Evolutionary conservation across 495 filamentous ascomycete genomes (phyloP).

Genomic region (Aspergillus affinis): DNA sequence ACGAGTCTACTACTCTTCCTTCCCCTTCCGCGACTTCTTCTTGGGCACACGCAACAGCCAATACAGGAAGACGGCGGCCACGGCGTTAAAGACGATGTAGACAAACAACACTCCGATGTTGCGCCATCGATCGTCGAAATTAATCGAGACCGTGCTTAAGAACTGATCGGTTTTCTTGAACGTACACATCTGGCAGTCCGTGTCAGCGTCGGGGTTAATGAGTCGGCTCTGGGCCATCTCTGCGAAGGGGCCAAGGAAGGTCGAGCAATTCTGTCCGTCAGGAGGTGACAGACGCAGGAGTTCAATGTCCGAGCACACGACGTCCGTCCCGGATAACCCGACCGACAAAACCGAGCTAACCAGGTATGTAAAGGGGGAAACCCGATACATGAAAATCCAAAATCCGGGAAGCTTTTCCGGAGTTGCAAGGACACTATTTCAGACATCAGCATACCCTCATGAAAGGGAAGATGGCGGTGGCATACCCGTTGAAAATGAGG

Average conservation of each 20-base stretch:
- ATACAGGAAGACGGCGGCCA: slow-evolving; percentile 71
- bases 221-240: slow-evolving; percentile 50
- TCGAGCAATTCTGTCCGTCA: slow-evolving; percentile 49
- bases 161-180: slow-evolving; percentile 61
- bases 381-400: slow-evolving; percentile 85
- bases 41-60: slow-evolving; percentile 80
- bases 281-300: slow-evolving; percentile 55
- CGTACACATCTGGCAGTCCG: slow-evolving; percentile 62
- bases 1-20: slow-evolving; percentile 29
- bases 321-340: slow-evolving; percentile 57
- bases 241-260: slow-evolving; percentile 58
- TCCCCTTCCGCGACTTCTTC: slow-evolving; percentile 47
- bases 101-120: slow-evolving; percentile 71
- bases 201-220: slow-evolving; percentile 47
- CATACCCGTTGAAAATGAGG: slow-evolving; percentile 65
- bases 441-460: slow-evolving; percentile 13
- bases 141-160: slow-evolving; percentile 47
- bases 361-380: slow-evolving; percentile 73
- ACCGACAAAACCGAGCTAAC: slow-evolving; percentile 63
- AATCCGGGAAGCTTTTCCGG: slow-evolving; percentile 64
- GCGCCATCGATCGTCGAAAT: slow-evolving; percentile 62
- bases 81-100: slow-evolving; percentile 76
- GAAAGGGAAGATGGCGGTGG: neutral
- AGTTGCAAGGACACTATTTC: slow-evolving; percentile 61
- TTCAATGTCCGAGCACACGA: slow-evolving; percentile 63